Conservation (phyloP, 306 rosid species). For the Argentina anserina region DNA sequence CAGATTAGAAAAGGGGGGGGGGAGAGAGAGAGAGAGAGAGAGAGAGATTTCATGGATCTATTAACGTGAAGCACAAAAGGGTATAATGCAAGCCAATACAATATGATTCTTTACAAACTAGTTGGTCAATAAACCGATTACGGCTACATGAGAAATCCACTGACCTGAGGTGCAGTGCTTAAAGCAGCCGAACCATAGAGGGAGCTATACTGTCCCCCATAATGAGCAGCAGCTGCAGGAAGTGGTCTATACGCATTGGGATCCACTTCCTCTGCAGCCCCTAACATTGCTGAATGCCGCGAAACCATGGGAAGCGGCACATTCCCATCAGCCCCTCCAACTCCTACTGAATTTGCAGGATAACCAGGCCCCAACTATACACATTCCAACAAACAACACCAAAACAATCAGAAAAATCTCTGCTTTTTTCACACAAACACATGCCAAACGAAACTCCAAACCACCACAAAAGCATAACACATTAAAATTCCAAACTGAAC, state of each 20-base stretch:
- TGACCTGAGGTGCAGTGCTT: conserved; percentile 72
- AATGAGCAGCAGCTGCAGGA: conserved; percentile 60
- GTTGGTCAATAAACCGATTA: not conserved
- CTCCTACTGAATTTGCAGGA: conserved; percentile 73
- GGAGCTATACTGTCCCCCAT: conserved; percentile 91
- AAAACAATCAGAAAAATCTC: not conserved
- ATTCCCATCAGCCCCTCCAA: conserved; percentile 70
- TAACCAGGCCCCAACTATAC: conserved; percentile 63
- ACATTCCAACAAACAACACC: conserved; percentile 19
- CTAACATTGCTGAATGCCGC: conserved; percentile 75
- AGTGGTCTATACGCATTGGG: conserved; percentile 64
- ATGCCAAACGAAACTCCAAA: not conserved
- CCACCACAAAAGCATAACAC: not conserved
- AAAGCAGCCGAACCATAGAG: conserved; percentile 74
- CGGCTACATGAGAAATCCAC: not conserved
- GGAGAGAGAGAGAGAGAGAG: not conserved
- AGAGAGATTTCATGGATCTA: not conserved
- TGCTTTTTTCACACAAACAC: not conserved
- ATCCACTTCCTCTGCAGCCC: conserved; percentile 69
- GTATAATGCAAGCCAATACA: not conserved
- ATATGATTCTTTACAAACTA: not conserved
- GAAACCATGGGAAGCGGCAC: conserved; percentile 63
- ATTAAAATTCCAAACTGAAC: not conserved
- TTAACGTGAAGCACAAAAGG: not conserved
- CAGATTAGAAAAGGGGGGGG: too few species aligned